These are phyloP conservation scores for Xylariaceae sp. DNA, from an alignment of 2,329 filamentous ascomycete genomes.

Conservation along the genomic window DNA sequence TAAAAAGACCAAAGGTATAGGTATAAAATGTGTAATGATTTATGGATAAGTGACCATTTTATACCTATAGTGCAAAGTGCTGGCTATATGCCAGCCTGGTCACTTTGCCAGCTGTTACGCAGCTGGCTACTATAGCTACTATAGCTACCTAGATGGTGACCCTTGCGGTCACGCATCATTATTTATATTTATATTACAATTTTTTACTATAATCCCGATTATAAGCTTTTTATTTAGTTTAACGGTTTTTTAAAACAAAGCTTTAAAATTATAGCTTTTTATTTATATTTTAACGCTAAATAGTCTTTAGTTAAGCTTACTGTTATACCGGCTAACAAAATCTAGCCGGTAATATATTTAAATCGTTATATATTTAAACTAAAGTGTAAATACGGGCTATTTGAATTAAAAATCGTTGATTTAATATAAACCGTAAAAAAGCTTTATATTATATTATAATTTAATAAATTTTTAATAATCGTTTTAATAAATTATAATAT, in stretches of 20 bases:
- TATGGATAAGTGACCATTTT: too few relatives aligned
- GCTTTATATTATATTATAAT: constrained; percentile 1
- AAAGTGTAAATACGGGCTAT: not conserved
- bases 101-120: too few relatives aligned
- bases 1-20: too few relatives aligned
- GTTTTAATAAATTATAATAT: not conserved
- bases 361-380: constrained; percentile 1
- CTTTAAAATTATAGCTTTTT: constrained; percentile 8
- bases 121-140: too few relatives aligned
- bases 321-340: not conserved
- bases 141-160: too few relatives aligned
- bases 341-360: constrained; percentile 3
- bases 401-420: constrained; percentile 2
- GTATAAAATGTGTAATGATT: too few relatives aligned
- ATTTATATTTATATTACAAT: too few relatives aligned
- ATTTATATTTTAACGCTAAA: not conserved
- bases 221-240: constrained; percentile 1
- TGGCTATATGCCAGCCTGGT: too few relatives aligned
- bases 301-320: not conserved
- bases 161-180: too few relatives aligned
- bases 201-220: not conserved
- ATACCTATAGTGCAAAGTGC: too few relatives aligned
- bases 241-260: not conserved
- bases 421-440: constrained; percentile 3
- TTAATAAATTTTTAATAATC: not conserved